Evolutionary conservation across 2,329 filamentous ascomycete species (phyloP).

Genomic region (Aureobasidium uvarum): DNA sequence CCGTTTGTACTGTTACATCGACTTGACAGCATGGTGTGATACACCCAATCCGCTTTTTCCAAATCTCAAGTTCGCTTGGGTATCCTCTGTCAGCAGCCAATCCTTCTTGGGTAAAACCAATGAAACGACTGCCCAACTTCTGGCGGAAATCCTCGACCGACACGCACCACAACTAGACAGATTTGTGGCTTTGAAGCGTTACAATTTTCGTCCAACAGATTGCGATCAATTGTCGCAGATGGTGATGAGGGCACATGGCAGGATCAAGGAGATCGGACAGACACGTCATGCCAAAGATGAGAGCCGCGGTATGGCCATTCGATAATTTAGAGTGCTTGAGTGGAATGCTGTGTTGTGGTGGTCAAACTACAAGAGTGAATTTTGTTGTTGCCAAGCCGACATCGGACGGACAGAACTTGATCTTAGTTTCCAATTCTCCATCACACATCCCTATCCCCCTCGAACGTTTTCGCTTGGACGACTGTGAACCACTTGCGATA

Average conservation of each 20-base stretch:
- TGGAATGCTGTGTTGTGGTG: no score
- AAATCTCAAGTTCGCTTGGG: background rate
- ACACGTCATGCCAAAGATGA: background rate
- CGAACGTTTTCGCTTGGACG: no score
- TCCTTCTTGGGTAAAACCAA: background rate
- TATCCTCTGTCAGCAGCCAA: background rate
- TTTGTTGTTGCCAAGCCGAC: background rate
- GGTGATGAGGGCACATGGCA: background rate
- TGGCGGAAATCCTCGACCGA: background rate
- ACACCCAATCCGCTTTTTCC: background rate
- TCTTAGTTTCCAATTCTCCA: no score
- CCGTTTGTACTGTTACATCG: background rate
- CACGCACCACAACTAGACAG: background rate
- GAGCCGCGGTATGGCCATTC: background rate
- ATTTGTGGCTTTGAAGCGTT: slow-evolving; percentile 3
- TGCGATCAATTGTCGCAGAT: background rate
- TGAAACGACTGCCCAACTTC: background rate
- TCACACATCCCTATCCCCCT: no score
- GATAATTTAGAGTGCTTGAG: background rate
- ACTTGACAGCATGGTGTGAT: background rate
- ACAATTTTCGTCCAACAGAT: background rate
- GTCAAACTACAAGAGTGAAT: no score
- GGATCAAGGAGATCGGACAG: slow-evolving; percentile 2
- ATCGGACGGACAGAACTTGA: background rate
- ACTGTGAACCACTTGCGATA: no score